These are phyloP conservation scores for Ilyonectria mors-panacis DNA, from an alignment of 2,329 filamentous ascomycete species.

Conservation along the genomic window DNA sequence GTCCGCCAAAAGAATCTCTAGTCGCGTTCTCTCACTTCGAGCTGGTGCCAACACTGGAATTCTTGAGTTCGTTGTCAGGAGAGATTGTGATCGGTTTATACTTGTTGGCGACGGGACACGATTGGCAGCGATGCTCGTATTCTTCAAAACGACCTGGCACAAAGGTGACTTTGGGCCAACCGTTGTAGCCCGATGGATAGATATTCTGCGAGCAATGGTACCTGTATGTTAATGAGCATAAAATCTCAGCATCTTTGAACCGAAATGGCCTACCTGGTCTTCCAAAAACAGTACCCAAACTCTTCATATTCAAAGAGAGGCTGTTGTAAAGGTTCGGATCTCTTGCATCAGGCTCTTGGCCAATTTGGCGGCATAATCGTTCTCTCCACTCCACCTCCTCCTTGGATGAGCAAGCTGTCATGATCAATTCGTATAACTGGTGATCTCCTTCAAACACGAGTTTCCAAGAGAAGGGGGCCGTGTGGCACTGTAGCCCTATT, in stretches of 20 bases:
- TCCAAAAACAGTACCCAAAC: constrained; percentile 82
- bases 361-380: constrained; percentile 69
- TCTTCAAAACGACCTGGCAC: constrained; percentile 87
- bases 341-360: constrained; percentile 63
- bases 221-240: constrained; percentile 56
- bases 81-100: constrained; percentile 84
- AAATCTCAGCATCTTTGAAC: not conserved
- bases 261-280: constrained; percentile 69
- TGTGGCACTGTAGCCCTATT: constrained; percentile 87
- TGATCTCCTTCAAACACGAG: constrained; percentile 84
- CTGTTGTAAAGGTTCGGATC: constrained; percentile 71
- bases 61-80: constrained; percentile 76
- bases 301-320: constrained; percentile 79
- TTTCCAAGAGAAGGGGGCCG: constrained; percentile 93
- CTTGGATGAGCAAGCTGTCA: constrained; percentile 86
- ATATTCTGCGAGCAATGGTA: constrained; percentile 77
- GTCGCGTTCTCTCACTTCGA: constrained; percentile 80
- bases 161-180: constrained; percentile 77
- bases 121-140: constrained; percentile 75
- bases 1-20: constrained; percentile 82
- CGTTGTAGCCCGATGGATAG: constrained; percentile 84
- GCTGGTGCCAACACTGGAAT: constrained; percentile 81
- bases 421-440: constrained; percentile 85
- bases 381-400: constrained; percentile 87
- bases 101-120: constrained; percentile 60